Base-by-base conservation (phyloP, 2,329 filamentous ascomycete species). In the Metarhizium sp. region DNA sequence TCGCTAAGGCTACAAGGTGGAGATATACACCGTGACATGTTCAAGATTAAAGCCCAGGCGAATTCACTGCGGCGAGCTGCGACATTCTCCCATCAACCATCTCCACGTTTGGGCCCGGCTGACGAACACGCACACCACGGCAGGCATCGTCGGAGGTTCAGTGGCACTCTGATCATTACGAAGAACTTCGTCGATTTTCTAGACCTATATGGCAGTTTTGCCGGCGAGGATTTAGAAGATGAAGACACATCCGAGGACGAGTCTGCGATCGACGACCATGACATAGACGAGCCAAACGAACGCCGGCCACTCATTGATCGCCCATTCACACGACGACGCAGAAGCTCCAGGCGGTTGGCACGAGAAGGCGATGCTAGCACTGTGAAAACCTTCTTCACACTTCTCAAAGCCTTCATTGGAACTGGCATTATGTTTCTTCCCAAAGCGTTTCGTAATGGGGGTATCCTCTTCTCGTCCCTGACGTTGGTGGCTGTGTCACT, bases 371-470 rank as follows among this genome's bases (percentile, higher is more conserved):
- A 87, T 62, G 85, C 87, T 2, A 79, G 80, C 53, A 85, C 80
- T n/a, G 71, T 79, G 43, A 87, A 88, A 71, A 85, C 87, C 0
- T 91, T 91, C 70, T 90, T 90, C 67, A 91, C 87, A 0, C 74
- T 90, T 10, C 73, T 91, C 52, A 91, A 91, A 68, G 87, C 87
- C 1, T 91, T 91, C 63, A 80, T 91, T 54, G 87, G 87, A 50
- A 91, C 87, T 0, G 87, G 87, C 58, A 90, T 91, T 67, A 89
- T 91, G 83, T 91, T 91, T 64, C 68, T 91, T 48, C 87, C 87
- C 50, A 90, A 89, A 65, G 87, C 87, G 0, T 91, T 90, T 71
- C 82, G 82, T 64, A 91, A 91, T 60, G 87, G 87, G 40, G 87
- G 87, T 29, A 84, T 91, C 52, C 73, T 90, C 11, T 91, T 91